Percentiles rank a stretch among this genome's conserved stretches.
phyloP scores from a whole-genome alignment of 768 basidiomycete genomes.

The Mycena indigotica region DNA sequence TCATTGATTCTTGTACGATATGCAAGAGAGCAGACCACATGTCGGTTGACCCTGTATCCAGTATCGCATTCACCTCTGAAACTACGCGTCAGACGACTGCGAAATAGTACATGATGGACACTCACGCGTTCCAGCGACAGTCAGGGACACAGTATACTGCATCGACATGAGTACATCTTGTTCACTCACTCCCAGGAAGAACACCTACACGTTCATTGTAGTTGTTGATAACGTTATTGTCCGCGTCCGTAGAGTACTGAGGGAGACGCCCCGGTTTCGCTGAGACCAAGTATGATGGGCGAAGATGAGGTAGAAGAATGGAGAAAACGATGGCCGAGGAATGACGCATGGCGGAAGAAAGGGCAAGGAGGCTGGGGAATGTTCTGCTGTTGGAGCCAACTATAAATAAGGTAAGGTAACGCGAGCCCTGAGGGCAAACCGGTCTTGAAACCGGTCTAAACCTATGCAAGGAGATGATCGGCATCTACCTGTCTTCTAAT shows the following conservation, averaged over 20 bases:
- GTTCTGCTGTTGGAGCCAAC: neutral
- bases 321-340: slow-evolving; percentile 16
- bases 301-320: slow-evolving; percentile 11
- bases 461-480: no score
- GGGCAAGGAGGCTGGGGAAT: slow-evolving; percentile 16
- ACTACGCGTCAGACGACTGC: neutral
- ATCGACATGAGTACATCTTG: no score
- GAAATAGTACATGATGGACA: neutral
- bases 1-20: neutral
- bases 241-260: slow-evolving; percentile 9
- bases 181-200: neutral
- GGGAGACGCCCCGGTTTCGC: slow-evolving; percentile 17
- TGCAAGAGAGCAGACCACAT: slow-evolving; percentile 30
- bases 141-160: slow-evolving; percentile 19
- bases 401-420: no score
- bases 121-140: slow-evolving; percentile 17
- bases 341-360: slow-evolving; percentile 4
- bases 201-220: slow-evolving; percentile 17
- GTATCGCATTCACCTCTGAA: slow-evolving; percentile 32
- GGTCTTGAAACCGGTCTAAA: no score
- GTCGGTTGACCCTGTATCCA: slow-evolving; percentile 45
- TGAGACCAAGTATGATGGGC: slow-evolving; percentile 6
- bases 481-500: no score
- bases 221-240: slow-evolving; percentile 21
- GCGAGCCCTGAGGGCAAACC: no score